Evolutionary conservation across 129 eudicot genomes (phyloP), one percentile per base, ranked within the genome.

Genomic region (Mikania micrantha): DNA sequence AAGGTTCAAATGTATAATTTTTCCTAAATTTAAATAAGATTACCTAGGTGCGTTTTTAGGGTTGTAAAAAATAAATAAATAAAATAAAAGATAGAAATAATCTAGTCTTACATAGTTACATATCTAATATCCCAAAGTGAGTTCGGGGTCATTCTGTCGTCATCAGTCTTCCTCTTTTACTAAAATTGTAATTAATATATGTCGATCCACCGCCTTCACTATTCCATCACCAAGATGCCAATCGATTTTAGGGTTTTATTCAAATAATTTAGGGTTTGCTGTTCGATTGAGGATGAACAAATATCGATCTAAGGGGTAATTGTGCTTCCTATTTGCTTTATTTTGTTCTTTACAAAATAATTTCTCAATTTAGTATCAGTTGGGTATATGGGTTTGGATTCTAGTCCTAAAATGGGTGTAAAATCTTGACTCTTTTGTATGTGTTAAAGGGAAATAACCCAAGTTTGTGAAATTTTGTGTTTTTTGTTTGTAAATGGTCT

Each of bases 161-260:
- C 78, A 73, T 4, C 62, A 50, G 20, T 73, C 60, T 73, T 72
- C 49, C 15, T 41, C 50, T 74, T 74, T 74, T 41, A 64, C 59
- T 53, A 38, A 54, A 40, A 65, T 36, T 20, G 22, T 16, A 28
- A 31, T 9, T 34, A 16, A 36, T 36, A 22, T 36, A 17, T 11
- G 11, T 9, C 47, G 57, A 60, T 68, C 69, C 80, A 76, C 80
- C 75, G 74, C 75, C 74, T 73, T 16, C 59, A 29, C 20, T 64
- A 68, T 59, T 60, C 60, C 17, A 24, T 5, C 54, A 66, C 52
- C 58, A 35, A 61, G 27, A 2, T 50, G 38, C 41, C 25, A 28
- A 17, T 65, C 59, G 15, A 4, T 56, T 40, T 19, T 74, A 66
- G 73, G 79, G 79, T 74, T 74, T 56, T 28, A 36, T 53, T 60